Evolutionary conservation across 2,329 filamentous ascomycete species (phyloP), one percentile per base, ranked within the genome.

Genomic region (Monosporascus sp.): DNA sequence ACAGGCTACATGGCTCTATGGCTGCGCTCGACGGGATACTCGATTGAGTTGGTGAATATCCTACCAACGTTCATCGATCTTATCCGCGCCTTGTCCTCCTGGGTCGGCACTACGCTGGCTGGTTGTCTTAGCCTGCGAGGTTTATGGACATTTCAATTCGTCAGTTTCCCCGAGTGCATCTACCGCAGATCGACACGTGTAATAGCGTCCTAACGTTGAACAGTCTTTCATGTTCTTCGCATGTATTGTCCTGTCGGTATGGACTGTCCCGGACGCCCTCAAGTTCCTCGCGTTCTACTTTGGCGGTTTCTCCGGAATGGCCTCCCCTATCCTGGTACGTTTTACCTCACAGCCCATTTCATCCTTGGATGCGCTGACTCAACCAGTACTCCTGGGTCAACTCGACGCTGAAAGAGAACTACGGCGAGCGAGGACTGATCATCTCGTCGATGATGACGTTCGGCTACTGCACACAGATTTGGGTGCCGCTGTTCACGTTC

Each of bases 381-480:
- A 41, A n/a, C 17, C 0, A 53, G 54, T 69, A 69, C 55, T 67
- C 66, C 5, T 68, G 65, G 65, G 55, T 67, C 36, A 68, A 68
- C 51, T 61, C 57, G 6, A 66, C 64, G 6, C 62, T 67, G 6
- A 65, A 63, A 22, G 63, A 65, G 36, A 66, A 67, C 47, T 65
- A 67, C 22, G 66, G 65, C 17, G 66, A 69, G 51, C 59, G 67
- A 9, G 65, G 65, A 0, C 55, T 68, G 15, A 62, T 68, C 47
- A 67, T 68, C 25, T 65, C 61, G 44, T 69, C 50, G 25, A 70
- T 64, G 69, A 69, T 65, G 63, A 71, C 69, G 0, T 52, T 72
- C 18, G 68, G 69, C n/a, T 66, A 59, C 54, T 60, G 58, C 44
- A 63, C 55, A 37, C 60, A 63, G 53, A 66, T 66, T 18, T 66